Evolutionary conservation across 129 eudicot genomes (phyloP), one percentile per base, ranked within the genome.

Genomic region (Centaurea solstitialis): DNA sequence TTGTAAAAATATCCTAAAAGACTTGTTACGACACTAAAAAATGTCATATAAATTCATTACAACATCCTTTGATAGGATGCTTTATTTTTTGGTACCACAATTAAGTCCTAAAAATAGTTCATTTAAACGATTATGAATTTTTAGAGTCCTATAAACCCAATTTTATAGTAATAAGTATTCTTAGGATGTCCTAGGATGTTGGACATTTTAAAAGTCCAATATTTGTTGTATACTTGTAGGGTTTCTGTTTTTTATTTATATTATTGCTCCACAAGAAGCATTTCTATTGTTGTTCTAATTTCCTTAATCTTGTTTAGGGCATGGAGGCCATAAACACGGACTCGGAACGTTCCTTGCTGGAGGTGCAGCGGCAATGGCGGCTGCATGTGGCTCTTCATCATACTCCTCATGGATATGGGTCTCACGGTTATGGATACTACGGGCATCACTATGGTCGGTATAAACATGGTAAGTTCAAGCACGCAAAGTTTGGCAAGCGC

Each of bases 271-370:
- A 17, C 9, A 57, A 5, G 65, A 17, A 57, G 7, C 22, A 17
- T 53, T 17, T 53, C 20, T 4, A 53, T 53, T 57, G 22, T 1
- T 57, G 65, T 57, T 57, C 22, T 18, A n/a, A 57, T 17, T 4
- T 57, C 9, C 22, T 57, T 17, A 64, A 47, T 80, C 24, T 24
- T 80, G 37, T 80, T n/a, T 70, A 82, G 82, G 73, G 28, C 86
- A 82, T 41, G 82, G 86, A 76, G 75, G 77, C 17, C 86, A 83
- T 22, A 40, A 33, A 28, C 85, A 82, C 4, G 86, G 86, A 8
- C 3, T 83, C 13, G 82, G 86, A 71, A 45, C 86, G 22, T 83
- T 83, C 74, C 82, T 83, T 18, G 78, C 86, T 2, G 86, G 86
- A 53, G 86, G 86, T 77, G 86, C 86, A 13, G 82, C 86, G 3